Evolutionary conservation across 2,329 filamentous ascomycete species (phyloP).

Genomic region (Claviceps fusiformis): DNA sequence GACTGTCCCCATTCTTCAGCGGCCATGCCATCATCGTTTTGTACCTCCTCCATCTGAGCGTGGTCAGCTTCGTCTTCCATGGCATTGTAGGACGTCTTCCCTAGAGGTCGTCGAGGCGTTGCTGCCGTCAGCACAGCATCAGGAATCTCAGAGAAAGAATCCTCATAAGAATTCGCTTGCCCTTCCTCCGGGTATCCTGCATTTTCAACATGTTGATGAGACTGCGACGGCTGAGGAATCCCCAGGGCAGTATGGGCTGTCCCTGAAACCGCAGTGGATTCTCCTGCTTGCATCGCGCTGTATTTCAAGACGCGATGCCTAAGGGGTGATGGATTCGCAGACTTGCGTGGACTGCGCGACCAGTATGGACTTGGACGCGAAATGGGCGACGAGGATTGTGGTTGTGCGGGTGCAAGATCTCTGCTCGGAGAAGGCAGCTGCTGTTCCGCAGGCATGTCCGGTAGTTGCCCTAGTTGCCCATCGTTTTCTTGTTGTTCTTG

Average conservation of each 20-base stretch:
- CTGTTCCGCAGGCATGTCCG: conserved; percentile 6
- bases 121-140: conserved; percentile 35
- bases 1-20: background rate
- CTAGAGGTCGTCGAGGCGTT: conserved; percentile 23
- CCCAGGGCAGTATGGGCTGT: background rate
- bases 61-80: conserved; percentile 3
- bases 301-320: conserved; percentile 21
- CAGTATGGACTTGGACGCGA: conserved; percentile 15
- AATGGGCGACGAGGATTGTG: conserved; percentile 10
- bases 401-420: background rate
- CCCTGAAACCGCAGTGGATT: conserved; percentile 2
- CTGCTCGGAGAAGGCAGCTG: conserved; percentile 7
- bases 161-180: conserved; percentile 30
- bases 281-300: conserved; percentile 13
- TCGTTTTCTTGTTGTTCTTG: background rate
- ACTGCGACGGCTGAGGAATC: conserved; percentile 1
- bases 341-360: conserved; percentile 23
- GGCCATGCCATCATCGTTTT: background rate
- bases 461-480: background rate
- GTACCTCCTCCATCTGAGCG: background rate
- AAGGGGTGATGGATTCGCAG: conserved; percentile 16
- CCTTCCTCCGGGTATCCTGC: conserved; percentile 12
- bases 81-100: conserved; percentile 1
- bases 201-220: background rate
- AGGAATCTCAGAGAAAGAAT: conserved; percentile 45